Evolutionary conservation across 1,139 yeast genomes (phyloP), one percentile per base, ranked within the genome.

Genomic region (Blastobotrys illinoisensis): DNA sequence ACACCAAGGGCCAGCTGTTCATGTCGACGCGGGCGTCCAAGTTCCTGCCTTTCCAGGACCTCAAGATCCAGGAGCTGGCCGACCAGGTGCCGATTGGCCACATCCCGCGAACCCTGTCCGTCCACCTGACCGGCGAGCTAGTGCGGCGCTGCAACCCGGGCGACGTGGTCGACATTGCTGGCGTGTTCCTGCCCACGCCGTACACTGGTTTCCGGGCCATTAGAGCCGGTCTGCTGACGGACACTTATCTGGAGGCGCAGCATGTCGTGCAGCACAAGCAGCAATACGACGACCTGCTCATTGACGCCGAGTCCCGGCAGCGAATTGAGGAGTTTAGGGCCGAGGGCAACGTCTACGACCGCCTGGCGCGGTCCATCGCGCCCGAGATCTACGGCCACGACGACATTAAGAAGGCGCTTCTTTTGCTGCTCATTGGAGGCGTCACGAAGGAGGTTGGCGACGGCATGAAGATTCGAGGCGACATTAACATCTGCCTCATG

Each of bases 11-110:
- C 51, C 93, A 89, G 72, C 77, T 95, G 55, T 89, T 87, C 71
- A 88, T 91, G 84, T 83, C 95, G 49, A 90, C 98, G 5, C 80
- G 99, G 65, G 99, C 99, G 1, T 90, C 97, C 32, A 93, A 93
- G 72, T 95, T 95, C 67, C 79, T 87, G 54, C 88, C 97, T 3
- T 95, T 91, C 76, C 99, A 95, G 73, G 99, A 95, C 66, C 95
- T 91, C 53, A 86, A 88, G 66, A 79, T 95, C 59, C 99, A 95
- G 74, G 99, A 95, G 73, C 74, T 93, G 70, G 89, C 99, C 13
- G 86, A 86, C 60, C 99, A 93, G 72, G 99, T 95, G 9, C 99
- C 99, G 0, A 95, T 91, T 20, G 99, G 99, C 49, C 97, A 93
- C 70, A 93, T 95, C 61, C 99, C 99, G 47, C 81, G 99, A 66